Percentiles rank a stretch among this genome's conserved stretches.
These are phyloP conservation scores for Bipolaris oryzae DNA, from an alignment of 2,329 filamentous ascomycete species.

Conservation along the genomic window DNA sequence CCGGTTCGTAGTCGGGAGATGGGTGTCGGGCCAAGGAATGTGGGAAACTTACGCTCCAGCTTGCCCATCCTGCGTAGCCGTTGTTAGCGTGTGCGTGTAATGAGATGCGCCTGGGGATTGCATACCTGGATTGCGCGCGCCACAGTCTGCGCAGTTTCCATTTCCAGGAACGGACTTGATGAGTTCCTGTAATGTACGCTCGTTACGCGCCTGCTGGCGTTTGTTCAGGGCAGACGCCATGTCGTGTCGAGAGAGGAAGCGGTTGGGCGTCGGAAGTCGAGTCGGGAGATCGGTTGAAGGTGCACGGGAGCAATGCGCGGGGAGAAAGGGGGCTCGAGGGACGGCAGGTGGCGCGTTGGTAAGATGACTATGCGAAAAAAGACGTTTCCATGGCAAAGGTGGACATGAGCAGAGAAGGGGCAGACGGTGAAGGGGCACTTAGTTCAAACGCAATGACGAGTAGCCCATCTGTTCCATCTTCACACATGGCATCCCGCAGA, in stretches of 20 bases:
- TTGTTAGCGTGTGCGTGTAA: slow-evolving; percentile 35
- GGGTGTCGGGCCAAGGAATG: not conserved
- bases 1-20: not conserved
- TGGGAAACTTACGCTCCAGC: slow-evolving; percentile 78
- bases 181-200: slow-evolving; percentile 87
- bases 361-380: slow-evolving; percentile 14
- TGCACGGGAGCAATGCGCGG: slow-evolving; percentile 26
- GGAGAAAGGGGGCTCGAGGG: slow-evolving; percentile 17
- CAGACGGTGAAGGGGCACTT: slow-evolving; percentile 22
- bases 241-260: slow-evolving; percentile 23
- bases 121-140: slow-evolving; percentile 87
- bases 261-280: slow-evolving; percentile 19
- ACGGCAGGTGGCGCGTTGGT: slow-evolving; percentile 18
- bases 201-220: slow-evolving; percentile 96
- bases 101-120: slow-evolving; percentile 21
- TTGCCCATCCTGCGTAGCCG: slow-evolving; percentile 77
- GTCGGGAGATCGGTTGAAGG: slow-evolving; percentile 27
- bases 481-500: slow-evolving; percentile 29
- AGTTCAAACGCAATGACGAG: slow-evolving; percentile 29
- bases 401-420: slow-evolving; percentile 22
- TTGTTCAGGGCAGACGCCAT: slow-evolving; percentile 85
- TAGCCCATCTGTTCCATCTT: slow-evolving; percentile 24
- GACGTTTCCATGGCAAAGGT: slow-evolving; percentile 23
- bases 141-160: slow-evolving; percentile 91
- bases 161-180: slow-evolving; percentile 86